Evolutionary conservation across 2,329 filamentous ascomycete genomes (phyloP).

Genomic region (Teratosphaeria gauchensis): DNA sequence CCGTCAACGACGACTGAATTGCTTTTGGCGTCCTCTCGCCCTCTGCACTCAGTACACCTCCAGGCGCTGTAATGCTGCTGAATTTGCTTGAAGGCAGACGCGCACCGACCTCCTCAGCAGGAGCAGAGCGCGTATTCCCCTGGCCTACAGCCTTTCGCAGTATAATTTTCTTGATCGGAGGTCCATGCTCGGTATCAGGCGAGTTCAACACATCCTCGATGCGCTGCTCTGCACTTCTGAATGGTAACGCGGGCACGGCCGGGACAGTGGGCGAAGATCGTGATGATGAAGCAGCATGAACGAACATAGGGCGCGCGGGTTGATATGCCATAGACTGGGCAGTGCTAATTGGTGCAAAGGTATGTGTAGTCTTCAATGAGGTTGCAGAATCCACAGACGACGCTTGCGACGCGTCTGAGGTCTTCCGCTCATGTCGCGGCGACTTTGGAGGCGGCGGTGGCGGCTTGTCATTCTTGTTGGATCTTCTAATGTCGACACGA

Average conservation of each 20-base stretch:
- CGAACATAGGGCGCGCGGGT: conserved; percentile 4
- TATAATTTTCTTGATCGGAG: background rate
- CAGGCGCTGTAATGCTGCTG: background rate
- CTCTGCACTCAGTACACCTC: background rate
- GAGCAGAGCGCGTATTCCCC: background rate
- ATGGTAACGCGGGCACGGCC: background rate
- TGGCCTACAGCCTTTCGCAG: conserved; percentile 1
- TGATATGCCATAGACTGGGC: conserved; percentile 4
- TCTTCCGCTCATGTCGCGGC: conserved; percentile 4
- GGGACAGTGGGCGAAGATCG: background rate
- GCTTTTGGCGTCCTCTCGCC: conserved; percentile 5
- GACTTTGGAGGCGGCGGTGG: conserved; percentile 16
- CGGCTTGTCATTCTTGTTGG: background rate
- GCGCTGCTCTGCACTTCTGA: background rate
- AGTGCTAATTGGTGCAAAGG: background rate
- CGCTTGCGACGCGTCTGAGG: conserved; percentile 3
- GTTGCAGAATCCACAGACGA: background rate
- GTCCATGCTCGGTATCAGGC: background rate
- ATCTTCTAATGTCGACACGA: background rate
- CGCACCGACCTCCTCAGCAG: background rate
- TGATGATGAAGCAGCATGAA: background rate
- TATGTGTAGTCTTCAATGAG: background rate
- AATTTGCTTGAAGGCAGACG: conserved; percentile 1
- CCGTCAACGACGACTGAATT: background rate
- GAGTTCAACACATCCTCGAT: background rate